Evolutionary conservation across 2,329 filamentous ascomycete species (phyloP).

Genomic region (Xylaria multiplex): DNA sequence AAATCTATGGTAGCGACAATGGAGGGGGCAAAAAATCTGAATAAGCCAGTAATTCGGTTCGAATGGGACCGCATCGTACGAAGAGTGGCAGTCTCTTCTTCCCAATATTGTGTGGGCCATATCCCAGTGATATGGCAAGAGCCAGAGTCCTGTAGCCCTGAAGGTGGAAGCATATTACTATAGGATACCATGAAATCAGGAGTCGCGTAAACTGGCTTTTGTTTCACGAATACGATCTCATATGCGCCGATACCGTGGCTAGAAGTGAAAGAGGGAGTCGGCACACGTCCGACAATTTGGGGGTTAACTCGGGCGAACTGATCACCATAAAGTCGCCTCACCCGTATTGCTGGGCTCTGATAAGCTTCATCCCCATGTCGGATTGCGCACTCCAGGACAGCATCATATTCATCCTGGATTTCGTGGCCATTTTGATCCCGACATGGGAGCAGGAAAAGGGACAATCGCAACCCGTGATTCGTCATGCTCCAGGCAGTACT

Average conservation of each 20-base stretch:
- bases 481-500: constrained; percentile 32
- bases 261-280: constrained; percentile 24
- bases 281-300: constrained; percentile 8
- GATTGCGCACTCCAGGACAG: constrained; percentile 27
- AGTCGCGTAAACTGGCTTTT: constrained; percentile 22
- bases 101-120: constrained; percentile 32
- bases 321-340: constrained; percentile 33
- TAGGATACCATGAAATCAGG: constrained; percentile 27
- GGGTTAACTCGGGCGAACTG: constrained; percentile 32
- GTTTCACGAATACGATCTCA: constrained; percentile 28
- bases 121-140: constrained; percentile 17
- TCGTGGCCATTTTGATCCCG: background rate
- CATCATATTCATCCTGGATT: constrained; percentile 27
- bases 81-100: constrained; percentile 24
- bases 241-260: constrained; percentile 13
- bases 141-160: background rate
- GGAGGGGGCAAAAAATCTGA: constrained; percentile 23
- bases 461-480: constrained; percentile 27
- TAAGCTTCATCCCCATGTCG: constrained; percentile 21
- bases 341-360: constrained; percentile 27
- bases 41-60: constrained; percentile 24
- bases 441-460: constrained; percentile 21
- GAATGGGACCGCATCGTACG: constrained; percentile 9
- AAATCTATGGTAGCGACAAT: constrained; percentile 11
- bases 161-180: constrained; percentile 8